phyloP scores from a whole-genome alignment of 306 rosid genomes.

The Vigna trinervia region DNA sequence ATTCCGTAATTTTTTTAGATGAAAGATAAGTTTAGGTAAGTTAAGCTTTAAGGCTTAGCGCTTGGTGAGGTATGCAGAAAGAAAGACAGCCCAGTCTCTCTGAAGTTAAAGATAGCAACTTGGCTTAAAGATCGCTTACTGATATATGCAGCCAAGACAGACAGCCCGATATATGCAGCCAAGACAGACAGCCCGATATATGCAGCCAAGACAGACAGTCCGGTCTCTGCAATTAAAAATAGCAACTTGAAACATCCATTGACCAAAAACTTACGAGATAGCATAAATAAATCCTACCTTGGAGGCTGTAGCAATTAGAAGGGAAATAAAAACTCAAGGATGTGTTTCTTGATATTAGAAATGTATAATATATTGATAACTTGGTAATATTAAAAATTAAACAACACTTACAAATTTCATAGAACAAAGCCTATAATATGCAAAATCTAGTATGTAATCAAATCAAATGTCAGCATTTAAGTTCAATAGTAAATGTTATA shows the following conservation, averaged over 20 bases:
- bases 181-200: too few relatives aligned
- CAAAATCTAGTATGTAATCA: not conserved
- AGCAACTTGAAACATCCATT: conserved; percentile 4
- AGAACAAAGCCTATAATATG: not conserved
- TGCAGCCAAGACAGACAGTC: too few relatives aligned
- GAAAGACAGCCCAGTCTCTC: not conserved
- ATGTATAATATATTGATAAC: not conserved
- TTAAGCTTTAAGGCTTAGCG: too few relatives aligned
- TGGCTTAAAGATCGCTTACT: not conserved
- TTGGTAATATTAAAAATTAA: not conserved
- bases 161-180: too few relatives aligned
- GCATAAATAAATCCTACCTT: conserved; percentile 2
- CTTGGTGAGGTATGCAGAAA: not conserved
- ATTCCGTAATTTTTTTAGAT: not conserved
- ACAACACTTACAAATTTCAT: not conserved
- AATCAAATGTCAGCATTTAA: not conserved
- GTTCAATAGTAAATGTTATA: not conserved
- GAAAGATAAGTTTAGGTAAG: not conserved
- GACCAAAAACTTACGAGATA: not conserved
- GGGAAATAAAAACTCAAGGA: conserved; percentile 1
- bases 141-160: too few relatives aligned
- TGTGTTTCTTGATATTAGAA: not conserved
- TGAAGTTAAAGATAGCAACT: not conserved
- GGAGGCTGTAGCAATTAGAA: not conserved
- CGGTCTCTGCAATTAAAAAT: not conserved